phyloP scores from a whole-genome alignment of 768 basidiomycete species.

The Agrocybe praecox region DNA sequence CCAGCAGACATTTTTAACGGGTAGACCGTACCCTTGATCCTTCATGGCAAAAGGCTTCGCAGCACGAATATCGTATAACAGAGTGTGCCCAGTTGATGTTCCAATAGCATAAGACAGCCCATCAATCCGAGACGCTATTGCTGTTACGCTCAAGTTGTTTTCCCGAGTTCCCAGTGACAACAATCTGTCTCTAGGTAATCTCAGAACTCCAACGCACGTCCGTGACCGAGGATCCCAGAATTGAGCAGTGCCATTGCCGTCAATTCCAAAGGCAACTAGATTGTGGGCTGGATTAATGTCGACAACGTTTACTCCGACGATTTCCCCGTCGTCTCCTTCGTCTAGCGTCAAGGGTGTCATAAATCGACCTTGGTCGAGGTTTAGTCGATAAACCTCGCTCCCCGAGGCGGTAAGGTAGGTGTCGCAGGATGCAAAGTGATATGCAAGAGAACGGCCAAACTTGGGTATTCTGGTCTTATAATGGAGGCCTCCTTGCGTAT shows the following conservation, averaged over 20 bases:
- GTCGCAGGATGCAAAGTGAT: slow-evolving; percentile 94
- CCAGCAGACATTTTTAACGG: slow-evolving; percentile 86
- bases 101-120: slow-evolving; percentile 94
- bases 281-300: slow-evolving; percentile 95
- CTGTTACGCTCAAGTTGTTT: slow-evolving; percentile 67
- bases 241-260: slow-evolving; percentile 85
- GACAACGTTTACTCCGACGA: slow-evolving; percentile 86
- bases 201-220: slow-evolving; percentile 67
- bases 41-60: slow-evolving; percentile 83
- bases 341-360: slow-evolving; percentile 76
- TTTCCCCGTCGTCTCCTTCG: slow-evolving; percentile 49
- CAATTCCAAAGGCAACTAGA: slow-evolving; percentile 85
- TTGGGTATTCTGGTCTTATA: slow-evolving; percentile 93
- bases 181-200: slow-evolving; percentile 58
- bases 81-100: slow-evolving; percentile 91
- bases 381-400: slow-evolving; percentile 88
- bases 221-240: slow-evolving; percentile 96
- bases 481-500: slow-evolving; percentile 92
- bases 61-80: slow-evolving; percentile 93
- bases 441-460: slow-evolving; percentile 89
- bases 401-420: slow-evolving; percentile 85
- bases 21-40: slow-evolving; percentile 96
- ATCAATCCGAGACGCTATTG: slow-evolving; percentile 82
- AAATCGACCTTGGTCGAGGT: slow-evolving; percentile 94
- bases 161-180: slow-evolving; percentile 37